Percentiles rank a stretch among this genome's conserved stretches.
Evolutionary conservation across 768 basidiomycete species (phyloP).

Genomic region (Trametes coccinea): DNA sequence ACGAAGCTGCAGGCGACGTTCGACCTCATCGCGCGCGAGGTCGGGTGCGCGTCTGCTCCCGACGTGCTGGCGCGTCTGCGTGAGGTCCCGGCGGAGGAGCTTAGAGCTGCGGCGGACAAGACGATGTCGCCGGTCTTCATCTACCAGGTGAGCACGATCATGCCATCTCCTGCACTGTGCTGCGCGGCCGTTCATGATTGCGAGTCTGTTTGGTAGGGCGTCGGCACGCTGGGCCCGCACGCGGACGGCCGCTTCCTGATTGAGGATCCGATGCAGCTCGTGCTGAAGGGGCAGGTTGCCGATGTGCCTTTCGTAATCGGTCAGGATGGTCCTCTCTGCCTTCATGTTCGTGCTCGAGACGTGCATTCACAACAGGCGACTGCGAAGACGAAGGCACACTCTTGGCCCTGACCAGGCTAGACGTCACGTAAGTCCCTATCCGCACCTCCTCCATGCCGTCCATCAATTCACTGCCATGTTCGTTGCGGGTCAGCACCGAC

Average conservation of each 20-base stretch:
- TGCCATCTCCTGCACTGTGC: constrained; percentile 25
- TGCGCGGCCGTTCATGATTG: no score
- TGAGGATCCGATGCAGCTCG: constrained; percentile 38
- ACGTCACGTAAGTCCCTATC: constrained; percentile 32
- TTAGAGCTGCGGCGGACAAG: constrained; percentile 36
- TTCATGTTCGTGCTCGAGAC: not conserved
- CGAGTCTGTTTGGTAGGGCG: constrained; percentile 34
- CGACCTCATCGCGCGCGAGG: constrained; percentile 40
- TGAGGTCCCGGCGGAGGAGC: constrained; percentile 32
- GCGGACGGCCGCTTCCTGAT: constrained; percentile 49
- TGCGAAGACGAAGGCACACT: constrained; percentile 59
- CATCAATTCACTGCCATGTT: not conserved
- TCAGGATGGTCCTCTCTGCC: constrained; percentile 1
- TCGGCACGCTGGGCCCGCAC: constrained; percentile 32
- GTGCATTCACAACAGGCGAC: not conserved
- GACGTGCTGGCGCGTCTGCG: constrained; percentile 49
- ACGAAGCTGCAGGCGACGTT: constrained; percentile 38
- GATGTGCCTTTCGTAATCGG: constrained; percentile 52
- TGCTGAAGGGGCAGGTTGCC: constrained; percentile 46
- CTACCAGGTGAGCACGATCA: constrained; percentile 41
- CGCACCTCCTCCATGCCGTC: no score
- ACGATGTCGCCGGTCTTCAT: constrained; percentile 33
- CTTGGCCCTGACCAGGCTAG: constrained; percentile 30
- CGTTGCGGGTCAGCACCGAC: constrained; percentile 25
- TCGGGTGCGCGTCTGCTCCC: constrained; percentile 35